These are phyloP conservation scores for Raphidocelis subcapitata DNA, from an alignment of 139 green algal species.

Conservation along the genomic window DNA sequence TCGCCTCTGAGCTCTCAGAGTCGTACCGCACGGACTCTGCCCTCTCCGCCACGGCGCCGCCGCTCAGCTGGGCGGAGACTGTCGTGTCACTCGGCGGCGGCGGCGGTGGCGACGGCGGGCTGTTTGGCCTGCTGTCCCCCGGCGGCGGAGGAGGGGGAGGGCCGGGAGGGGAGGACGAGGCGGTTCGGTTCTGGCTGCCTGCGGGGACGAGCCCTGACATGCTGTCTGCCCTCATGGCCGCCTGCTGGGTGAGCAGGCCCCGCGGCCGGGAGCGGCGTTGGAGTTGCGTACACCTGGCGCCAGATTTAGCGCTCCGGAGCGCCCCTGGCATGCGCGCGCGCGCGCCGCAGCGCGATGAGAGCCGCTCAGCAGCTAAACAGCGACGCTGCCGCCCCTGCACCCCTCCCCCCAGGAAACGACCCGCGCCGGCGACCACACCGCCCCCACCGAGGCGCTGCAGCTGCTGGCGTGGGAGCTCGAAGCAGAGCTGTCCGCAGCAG, in stretches of 20 bases:
- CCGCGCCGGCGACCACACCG: conserved; percentile 60
- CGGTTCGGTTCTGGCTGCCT: conserved; percentile 79
- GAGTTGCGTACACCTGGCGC: no score
- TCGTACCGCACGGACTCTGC: conserved; percentile 42
- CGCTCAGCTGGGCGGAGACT: conserved; percentile 61
- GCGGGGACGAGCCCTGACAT: conserved; percentile 45
- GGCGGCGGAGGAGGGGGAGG: no score
- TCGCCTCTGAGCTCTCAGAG: conserved; percentile 41
- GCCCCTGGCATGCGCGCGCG: no score
- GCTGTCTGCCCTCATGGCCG: conserved; percentile 8
- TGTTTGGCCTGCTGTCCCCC: no score
- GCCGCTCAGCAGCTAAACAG: no score
- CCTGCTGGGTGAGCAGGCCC: no score
- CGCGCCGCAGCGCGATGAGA: no score
- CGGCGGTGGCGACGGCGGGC: conserved; percentile 9
- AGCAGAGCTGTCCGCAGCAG: conserved; percentile 22
- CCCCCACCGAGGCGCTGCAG: conserved; percentile 59
- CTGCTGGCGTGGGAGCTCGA: conserved; percentile 76
- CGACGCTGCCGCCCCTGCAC: conserved; percentile 21
- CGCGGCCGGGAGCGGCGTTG: no score
- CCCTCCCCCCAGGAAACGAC: conserved; percentile 43
- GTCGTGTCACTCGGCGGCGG: conserved; percentile 34
- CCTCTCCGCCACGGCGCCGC: conserved; percentile 32
- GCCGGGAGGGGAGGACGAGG: not conserved
- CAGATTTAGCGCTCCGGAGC: no score